Percentiles rank a stretch among this genome's conserved stretches.
phyloP scores from a whole-genome alignment of 169 alveolate species.

The Perkinsus olseni region DNA sequence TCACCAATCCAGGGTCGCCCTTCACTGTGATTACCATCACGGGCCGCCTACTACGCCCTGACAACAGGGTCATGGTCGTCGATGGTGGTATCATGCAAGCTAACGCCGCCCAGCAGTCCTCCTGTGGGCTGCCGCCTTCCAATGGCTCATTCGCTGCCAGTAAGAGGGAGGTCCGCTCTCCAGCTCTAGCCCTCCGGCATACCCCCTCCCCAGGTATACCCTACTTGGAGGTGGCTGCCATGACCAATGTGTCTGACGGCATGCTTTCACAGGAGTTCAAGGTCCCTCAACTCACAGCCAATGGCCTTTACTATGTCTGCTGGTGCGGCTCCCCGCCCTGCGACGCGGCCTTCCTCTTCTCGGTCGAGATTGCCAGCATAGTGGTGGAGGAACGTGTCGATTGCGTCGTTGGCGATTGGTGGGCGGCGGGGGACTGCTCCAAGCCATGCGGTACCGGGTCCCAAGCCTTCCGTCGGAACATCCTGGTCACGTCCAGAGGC shows the following conservation, averaged over 20 bases:
- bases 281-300: background rate
- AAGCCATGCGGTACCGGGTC: background rate
- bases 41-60: background rate
- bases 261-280: background rate
- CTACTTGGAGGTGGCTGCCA: background rate
- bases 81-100: too few species aligned
- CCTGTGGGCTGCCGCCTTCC: background rate
- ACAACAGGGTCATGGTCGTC: background rate
- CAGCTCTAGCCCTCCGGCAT: background rate
- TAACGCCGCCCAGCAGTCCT: too few species aligned
- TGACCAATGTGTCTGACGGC: background rate
- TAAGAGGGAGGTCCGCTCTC: too few species aligned
- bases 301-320: background rate
- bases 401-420: background rate
- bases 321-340: background rate
- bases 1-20: background rate
- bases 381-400: background rate
- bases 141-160: background rate
- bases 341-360: background rate
- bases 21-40: background rate
- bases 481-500: background rate
- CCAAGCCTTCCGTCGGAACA: background rate
- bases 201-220: background rate
- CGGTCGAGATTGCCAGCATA: background rate
- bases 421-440: background rate